Conservation (phyloP, 768 basidiomycete genomes). For the Omphalotus guepiniiformis region DNA sequence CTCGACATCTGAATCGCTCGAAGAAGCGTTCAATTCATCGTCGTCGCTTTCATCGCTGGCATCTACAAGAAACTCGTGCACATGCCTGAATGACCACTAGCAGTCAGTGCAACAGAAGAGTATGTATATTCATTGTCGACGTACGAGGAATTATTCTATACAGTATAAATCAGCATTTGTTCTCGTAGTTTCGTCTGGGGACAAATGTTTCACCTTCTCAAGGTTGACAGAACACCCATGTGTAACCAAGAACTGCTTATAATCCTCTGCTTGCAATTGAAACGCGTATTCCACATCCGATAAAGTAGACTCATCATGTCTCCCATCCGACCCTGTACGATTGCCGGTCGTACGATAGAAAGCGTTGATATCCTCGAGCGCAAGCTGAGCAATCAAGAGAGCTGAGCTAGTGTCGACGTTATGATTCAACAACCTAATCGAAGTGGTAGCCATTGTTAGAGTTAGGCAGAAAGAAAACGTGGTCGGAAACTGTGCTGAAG, state of each 20-base stretch:
- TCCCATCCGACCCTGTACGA: too few species aligned
- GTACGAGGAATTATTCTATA: background rate
- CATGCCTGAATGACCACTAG: background rate
- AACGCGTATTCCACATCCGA: background rate
- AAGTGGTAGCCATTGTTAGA: background rate
- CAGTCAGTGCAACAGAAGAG: background rate
- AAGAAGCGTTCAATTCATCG: background rate
- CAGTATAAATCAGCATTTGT: background rate
- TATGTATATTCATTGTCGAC: background rate
- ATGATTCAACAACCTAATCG: background rate
- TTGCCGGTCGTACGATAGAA: background rate
- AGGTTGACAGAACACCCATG: background rate
- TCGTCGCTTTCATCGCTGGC: background rate
- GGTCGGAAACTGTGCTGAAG: too few species aligned
- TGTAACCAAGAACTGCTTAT: background rate
- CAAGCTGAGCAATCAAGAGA: slow-evolving; percentile 2
- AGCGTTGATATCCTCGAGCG: background rate
- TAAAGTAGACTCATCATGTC: background rate
- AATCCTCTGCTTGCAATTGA: slow-evolving; percentile 1
- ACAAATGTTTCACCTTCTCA: background rate
- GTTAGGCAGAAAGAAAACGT: background rate
- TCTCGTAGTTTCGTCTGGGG: background rate
- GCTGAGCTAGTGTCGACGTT: slow-evolving; percentile 1
- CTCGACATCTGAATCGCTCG: background rate
- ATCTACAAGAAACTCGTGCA: background rate